phyloP scores from a whole-genome alignment of 2,329 filamentous ascomycete species.

The Exophiala mesophila region DNA sequence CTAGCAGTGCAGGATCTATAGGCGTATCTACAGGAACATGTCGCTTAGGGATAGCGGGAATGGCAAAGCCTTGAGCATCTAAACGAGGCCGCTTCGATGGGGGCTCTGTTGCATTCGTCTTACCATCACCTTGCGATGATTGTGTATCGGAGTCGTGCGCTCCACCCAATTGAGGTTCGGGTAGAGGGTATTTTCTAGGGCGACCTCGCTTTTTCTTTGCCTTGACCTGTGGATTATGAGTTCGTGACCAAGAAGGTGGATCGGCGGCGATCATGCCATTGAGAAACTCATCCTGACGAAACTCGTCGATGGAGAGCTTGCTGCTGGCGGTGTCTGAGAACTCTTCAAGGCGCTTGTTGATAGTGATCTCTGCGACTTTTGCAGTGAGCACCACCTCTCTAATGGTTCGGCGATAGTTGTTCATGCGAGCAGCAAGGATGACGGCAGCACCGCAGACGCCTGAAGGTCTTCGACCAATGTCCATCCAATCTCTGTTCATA shows the following conservation, averaged over 20 bases:
- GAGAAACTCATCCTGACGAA: constrained; percentile 47
- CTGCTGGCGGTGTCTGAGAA: constrained; percentile 85
- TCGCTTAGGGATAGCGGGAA: constrained; percentile 43
- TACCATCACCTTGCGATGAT: constrained; percentile 42
- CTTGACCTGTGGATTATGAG: constrained; percentile 56
- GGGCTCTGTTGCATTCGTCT: constrained; percentile 20
- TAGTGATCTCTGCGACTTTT: constrained; percentile 90
- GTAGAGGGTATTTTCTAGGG: constrained; percentile 24
- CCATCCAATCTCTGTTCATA: constrained; percentile 98
- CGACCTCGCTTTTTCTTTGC: constrained; percentile 47
- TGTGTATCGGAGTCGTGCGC: constrained; percentile 43
- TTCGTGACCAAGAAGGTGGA: constrained; percentile 68
- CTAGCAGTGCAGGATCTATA: constrained; percentile 32
- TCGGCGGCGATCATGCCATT: constrained; percentile 56
- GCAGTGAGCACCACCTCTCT: constrained; percentile 97
- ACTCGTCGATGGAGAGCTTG: constrained; percentile 80
- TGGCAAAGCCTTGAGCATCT: constrained; percentile 65
- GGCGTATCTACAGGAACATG: constrained; percentile 41
- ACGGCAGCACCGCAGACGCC: constrained; percentile 92
- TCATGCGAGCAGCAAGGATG: constrained; percentile 93
- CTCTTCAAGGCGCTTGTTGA: constrained; percentile 84
- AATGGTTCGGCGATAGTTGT: constrained; percentile 90
- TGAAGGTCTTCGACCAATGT: constrained; percentile 84
- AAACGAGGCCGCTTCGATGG: constrained; percentile 38
- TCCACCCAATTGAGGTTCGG: too few relatives aligned